phyloP scores from a whole-genome alignment of 2,329 filamentous ascomycete species.

The Phaeosphaeria sp. region DNA sequence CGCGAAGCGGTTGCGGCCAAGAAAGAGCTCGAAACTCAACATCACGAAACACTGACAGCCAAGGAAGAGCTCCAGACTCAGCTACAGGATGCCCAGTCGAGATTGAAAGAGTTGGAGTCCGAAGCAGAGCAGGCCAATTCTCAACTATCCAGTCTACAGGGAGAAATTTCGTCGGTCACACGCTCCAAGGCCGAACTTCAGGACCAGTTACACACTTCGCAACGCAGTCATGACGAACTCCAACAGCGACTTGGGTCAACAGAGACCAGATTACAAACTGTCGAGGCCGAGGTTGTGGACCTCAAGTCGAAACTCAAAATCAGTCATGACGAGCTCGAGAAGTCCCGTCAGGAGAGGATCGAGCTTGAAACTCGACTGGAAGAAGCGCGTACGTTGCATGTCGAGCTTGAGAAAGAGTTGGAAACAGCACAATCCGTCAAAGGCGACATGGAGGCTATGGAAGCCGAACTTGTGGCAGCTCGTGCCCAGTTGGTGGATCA shows the following conservation, averaged over 20 bases:
- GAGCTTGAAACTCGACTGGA: slow-evolving; percentile 24
- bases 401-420: slow-evolving; percentile 28
- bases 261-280: slow-evolving; percentile 13
- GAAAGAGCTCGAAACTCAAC: slow-evolving; percentile 1
- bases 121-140: slow-evolving; percentile 13
- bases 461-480: slow-evolving; percentile 21
- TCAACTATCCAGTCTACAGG: slow-evolving; percentile 23
- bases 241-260: slow-evolving; percentile 16
- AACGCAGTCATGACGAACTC: slow-evolving; percentile 22
- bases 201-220: slow-evolving; percentile 18
- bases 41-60: slow-evolving; percentile 7
- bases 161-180: slow-evolving; percentile 15
- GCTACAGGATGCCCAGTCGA: slow-evolving; percentile 13
- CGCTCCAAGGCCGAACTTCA: slow-evolving; percentile 28
- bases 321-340: slow-evolving; percentile 25
- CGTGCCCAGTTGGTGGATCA: slow-evolving; percentile 16
- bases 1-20: slow-evolving; percentile 7
- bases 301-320: slow-evolving; percentile 16
- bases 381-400: slow-evolving; percentile 15
- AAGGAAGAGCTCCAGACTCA: slow-evolving; percentile 5
- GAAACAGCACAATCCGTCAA: slow-evolving; percentile 16
- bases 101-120: slow-evolving; percentile 16
- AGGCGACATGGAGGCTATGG: slow-evolving; percentile 20
- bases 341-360: slow-evolving; percentile 18
- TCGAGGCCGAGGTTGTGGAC: slow-evolving; percentile 14